A percentile compares a stretch with the other conserved stretches of the same genome.
Conservation (phyloP, 352 stramenopile species). For the Phytophthora chlamydospora region DNA sequence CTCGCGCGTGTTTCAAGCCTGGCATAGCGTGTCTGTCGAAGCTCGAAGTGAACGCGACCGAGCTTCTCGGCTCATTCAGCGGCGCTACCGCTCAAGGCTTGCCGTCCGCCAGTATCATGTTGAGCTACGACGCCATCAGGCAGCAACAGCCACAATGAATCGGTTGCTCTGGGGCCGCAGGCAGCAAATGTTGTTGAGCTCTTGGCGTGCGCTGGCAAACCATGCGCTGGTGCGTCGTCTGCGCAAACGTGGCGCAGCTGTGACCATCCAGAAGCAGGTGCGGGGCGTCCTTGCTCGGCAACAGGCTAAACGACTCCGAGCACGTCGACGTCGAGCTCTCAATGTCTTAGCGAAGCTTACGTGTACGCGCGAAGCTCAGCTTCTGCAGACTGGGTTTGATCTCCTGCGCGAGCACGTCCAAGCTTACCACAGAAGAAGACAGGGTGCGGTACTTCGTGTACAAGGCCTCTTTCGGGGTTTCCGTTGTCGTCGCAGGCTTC, state of each 20-base stretch:
- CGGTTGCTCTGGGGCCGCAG: constrained; percentile 46
- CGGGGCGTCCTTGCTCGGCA: constrained; percentile 51
- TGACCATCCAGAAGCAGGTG: constrained; percentile 54
- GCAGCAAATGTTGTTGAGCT: constrained; percentile 29
- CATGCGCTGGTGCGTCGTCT: constrained; percentile 59
- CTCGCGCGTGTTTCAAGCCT: constrained; percentile 30
- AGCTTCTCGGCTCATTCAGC: constrained; percentile 49
- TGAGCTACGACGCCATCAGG: constrained; percentile 49
- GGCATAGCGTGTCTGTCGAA: constrained; percentile 26
- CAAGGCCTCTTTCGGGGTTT: constrained; percentile 60
- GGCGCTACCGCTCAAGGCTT: constrained; percentile 36
- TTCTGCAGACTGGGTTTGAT: constrained; percentile 42
- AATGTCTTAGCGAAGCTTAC: constrained; percentile 39
- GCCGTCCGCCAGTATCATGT: constrained; percentile 42
- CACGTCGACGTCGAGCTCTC: constrained; percentile 42
- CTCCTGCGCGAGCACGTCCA: constrained; percentile 40
- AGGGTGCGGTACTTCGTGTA: constrained; percentile 28
- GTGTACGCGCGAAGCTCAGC: constrained; percentile 38
- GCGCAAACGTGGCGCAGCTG: constrained; percentile 50
- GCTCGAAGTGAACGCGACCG: constrained; percentile 20
- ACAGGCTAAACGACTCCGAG: constrained; percentile 41
- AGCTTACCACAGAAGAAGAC: constrained; percentile 19
- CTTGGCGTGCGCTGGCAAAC: constrained; percentile 49
- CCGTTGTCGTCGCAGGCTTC: constrained; percentile 42
- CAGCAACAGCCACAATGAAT: constrained; percentile 59